Conservation (phyloP, 345 rosid species). For the Citrus medica region DNA sequence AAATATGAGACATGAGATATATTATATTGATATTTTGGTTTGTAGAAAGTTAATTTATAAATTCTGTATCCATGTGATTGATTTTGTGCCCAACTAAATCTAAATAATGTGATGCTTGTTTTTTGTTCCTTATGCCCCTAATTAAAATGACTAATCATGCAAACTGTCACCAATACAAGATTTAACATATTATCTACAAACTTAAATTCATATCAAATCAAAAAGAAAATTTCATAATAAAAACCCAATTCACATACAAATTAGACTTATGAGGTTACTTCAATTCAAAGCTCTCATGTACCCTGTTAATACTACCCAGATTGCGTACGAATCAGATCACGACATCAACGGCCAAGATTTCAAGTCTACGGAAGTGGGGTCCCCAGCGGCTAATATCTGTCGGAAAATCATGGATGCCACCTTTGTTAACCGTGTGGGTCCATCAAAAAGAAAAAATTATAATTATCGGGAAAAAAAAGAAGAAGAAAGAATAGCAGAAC, state of each 20-base stretch:
- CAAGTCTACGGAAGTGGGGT: slow-evolving; percentile 23
- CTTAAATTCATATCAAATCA: slow-evolving; percentile 19
- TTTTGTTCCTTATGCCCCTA: not conserved
- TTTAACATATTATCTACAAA: slow-evolving; percentile 19
- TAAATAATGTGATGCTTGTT: not conserved
- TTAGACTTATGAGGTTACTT: not conserved
- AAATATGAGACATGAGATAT: too few relatives aligned
- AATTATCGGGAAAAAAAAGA: not conserved
- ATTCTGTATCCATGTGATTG: not conserved
- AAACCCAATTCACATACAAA: not conserved
- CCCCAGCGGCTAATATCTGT: slow-evolving; percentile 48
- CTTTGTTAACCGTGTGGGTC: slow-evolving; percentile 44
- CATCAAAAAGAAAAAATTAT: not conserved
- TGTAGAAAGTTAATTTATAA: too few relatives aligned
- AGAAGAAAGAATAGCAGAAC: slow-evolving; percentile 4
- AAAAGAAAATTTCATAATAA: not conserved
- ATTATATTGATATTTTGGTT: too few relatives aligned
- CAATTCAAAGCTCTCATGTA: not conserved
- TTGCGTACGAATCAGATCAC: not conserved
- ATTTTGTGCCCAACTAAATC: not conserved
- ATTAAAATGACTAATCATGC: not conserved
- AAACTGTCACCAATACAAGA: slow-evolving; percentile 14
- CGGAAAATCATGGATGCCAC: slow-evolving; percentile 44
- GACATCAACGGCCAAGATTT: not conserved
- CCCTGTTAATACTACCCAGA: not conserved